phyloP scores from a whole-genome alignment of 2,329 filamentous ascomycete genomes.

The Fusarium nygamai region DNA sequence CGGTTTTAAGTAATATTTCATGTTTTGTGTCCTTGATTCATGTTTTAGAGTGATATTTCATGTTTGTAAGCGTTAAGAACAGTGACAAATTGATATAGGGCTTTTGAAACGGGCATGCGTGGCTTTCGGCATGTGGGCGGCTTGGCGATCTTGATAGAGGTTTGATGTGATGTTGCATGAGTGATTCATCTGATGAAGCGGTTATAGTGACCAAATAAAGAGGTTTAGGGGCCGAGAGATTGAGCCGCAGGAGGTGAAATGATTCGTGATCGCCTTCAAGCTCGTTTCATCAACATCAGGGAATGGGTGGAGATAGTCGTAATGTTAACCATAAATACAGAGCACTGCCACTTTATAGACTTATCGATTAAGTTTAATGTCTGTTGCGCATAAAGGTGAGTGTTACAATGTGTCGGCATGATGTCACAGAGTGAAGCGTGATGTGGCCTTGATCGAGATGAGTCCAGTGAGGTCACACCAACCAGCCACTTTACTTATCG shows the following conservation, averaged over 20 bases:
- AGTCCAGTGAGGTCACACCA: not conserved
- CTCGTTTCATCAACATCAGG: not conserved
- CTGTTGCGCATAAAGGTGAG: not conserved
- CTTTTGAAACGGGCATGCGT: constrained; percentile 2
- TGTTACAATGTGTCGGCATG: not conserved
- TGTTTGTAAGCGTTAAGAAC: not conserved
- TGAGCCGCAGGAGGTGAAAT: not conserved
- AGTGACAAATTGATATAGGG: not conserved
- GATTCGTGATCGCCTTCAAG: not conserved
- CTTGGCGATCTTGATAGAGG: not conserved
- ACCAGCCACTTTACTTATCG: not conserved
- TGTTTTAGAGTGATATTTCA: not conserved
- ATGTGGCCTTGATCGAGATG: not conserved
- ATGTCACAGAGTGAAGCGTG: not conserved
- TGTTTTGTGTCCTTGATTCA: not conserved
- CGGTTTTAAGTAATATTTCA: not conserved
- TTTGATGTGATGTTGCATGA: not conserved
- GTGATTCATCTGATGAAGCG: not conserved
- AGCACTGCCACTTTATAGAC: not conserved
- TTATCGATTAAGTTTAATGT: not conserved
- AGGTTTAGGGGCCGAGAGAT: not conserved
- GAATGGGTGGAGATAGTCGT: not conserved
- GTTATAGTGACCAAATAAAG: not conserved
- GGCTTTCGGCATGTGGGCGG: constrained; percentile 4
- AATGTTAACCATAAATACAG: not conserved